Evolutionary conservation across 169 alveolate genomes (phyloP).

Genomic region (Plasmodium fragile): DNA sequence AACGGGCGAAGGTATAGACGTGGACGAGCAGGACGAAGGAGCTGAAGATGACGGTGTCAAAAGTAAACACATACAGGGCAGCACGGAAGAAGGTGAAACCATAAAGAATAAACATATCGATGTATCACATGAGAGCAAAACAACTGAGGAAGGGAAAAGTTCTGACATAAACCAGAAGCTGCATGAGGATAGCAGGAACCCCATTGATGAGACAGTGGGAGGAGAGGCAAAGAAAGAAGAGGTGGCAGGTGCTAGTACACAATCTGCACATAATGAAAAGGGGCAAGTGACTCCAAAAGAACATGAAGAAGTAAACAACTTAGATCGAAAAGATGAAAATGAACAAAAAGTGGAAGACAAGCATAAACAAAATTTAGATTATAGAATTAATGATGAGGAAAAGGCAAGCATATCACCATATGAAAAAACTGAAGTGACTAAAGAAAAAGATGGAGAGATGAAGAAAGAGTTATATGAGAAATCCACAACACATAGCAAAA

Average conservation of each 20-base stretch:
- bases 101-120: not conserved
- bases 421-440: not conserved
- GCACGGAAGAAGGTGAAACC: not conserved
- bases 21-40: not conserved
- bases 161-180: not conserved
- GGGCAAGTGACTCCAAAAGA: not conserved
- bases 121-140: not conserved
- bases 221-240: not conserved
- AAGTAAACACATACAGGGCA: not conserved
- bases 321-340: slow-evolving; percentile 18
- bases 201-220: not conserved
- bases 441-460: not conserved
- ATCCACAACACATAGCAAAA: not conserved
- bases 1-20: not conserved
- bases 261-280: not conserved
- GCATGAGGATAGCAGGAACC: not conserved
- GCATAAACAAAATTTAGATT: not conserved
- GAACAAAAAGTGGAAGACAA: not conserved
- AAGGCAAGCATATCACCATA: slow-evolving; percentile 3
- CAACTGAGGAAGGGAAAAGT: not conserved
- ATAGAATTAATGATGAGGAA: not conserved
- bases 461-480: not conserved
- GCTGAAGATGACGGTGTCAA: not conserved
- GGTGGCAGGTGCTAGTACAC: not conserved
- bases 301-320: not conserved